These are phyloP conservation scores for Penicillium sp. DNA, from an alignment of 2,329 filamentous ascomycete species.

Conservation along the genomic window DNA sequence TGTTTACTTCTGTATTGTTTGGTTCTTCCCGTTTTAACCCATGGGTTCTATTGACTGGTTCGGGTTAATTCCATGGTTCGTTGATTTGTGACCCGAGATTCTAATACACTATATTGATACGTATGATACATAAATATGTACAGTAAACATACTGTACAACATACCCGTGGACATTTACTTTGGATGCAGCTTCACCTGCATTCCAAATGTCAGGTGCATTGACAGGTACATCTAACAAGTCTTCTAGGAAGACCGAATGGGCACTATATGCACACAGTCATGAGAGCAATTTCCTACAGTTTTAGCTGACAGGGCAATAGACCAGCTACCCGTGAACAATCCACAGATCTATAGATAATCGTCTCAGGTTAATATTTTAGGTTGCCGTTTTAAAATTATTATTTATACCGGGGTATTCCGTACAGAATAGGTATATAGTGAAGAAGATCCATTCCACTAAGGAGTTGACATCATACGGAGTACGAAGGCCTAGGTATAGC, in stretches of 20 bases:
- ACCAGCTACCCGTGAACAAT: too few species aligned
- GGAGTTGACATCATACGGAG: neutral
- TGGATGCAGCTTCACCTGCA: neutral
- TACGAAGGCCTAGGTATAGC: neutral
- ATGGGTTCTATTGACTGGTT: neutral
- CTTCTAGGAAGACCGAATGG: neutral
- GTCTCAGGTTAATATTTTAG: neutral
- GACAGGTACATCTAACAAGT: neutral
- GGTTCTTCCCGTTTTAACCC: constrained; percentile 8
- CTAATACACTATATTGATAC: neutral
- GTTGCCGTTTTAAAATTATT: neutral
- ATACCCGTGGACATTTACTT: neutral
- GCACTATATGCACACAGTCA: neutral
- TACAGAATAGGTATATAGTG: neutral
- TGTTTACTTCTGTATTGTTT: neutral
- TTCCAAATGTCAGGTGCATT: neutral
- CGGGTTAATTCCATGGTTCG: constrained; percentile 3
- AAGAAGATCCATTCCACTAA: neutral
- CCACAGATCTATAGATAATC: neutral
- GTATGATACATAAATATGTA: too few species aligned
- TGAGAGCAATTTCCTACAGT: neutral
- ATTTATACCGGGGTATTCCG: neutral
- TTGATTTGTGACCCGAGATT: neutral
- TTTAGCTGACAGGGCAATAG: neutral
- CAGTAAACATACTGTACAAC: neutral